Evolutionary conservation across 169 alveolate genomes (phyloP).

Genomic region (Plasmodium vivax): DNA sequence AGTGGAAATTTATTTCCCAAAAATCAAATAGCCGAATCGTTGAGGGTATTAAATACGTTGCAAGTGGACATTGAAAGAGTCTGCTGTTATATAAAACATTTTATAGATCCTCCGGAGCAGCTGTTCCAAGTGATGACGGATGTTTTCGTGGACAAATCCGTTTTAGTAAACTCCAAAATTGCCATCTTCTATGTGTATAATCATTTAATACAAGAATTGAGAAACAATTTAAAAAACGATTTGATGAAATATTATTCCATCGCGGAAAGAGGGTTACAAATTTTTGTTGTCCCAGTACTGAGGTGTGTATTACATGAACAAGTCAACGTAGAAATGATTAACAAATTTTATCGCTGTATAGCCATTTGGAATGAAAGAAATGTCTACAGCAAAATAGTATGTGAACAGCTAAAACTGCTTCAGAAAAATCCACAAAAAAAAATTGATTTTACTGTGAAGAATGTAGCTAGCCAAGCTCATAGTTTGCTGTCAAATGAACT

Average conservation of each 20-base stretch:
- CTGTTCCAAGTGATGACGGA: conserved; percentile 41
- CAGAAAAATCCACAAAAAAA: conserved; percentile 65
- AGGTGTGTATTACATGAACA: conserved; percentile 26
- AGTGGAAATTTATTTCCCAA: conserved; percentile 43
- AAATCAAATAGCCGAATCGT: conserved; percentile 48
- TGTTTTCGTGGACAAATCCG: conserved; percentile 36
- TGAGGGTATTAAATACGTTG: conserved; percentile 58
- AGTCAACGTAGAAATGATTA: conserved; percentile 28
- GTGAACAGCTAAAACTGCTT: conserved; percentile 60
- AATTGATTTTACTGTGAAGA: conserved; percentile 20
- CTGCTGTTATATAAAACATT: conserved; percentile 74
- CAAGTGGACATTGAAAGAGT: conserved; percentile 74
- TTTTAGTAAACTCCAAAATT: conserved; percentile 39
- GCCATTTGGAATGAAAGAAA: conserved; percentile 73
- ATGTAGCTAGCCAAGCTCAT: conserved; percentile 44
- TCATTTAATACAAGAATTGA: conserved; percentile 72
- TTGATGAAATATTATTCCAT: conserved; percentile 24
- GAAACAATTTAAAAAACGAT: conserved; percentile 55
- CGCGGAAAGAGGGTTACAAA: conserved; percentile 54
- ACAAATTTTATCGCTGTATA: conserved; percentile 64
- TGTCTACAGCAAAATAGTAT: conserved; percentile 54
- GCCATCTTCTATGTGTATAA: conserved; percentile 75
- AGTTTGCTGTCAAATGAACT: conserved; percentile 69
- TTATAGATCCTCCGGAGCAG: conserved; percentile 69
- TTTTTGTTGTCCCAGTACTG: conserved; percentile 62